Evolutionary conservation across 148 eudicot species (phyloP).

Genomic region (Rhododendron ferrugineum): DNA sequence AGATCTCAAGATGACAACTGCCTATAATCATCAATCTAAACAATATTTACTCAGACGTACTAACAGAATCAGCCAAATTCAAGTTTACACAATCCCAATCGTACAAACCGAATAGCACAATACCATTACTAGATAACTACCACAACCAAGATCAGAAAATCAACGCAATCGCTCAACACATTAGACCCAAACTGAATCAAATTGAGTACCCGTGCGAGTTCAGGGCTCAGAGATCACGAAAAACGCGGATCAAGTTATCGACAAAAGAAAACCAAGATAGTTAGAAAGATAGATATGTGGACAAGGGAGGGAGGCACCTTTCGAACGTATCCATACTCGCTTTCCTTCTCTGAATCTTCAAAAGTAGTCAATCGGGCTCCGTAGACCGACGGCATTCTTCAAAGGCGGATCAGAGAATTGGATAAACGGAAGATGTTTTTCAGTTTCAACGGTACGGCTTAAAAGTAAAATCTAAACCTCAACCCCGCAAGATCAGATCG

Average conservation of each 20-base stretch:
- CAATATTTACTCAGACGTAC: not conserved
- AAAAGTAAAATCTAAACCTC: not conserved
- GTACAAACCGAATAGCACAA: not conserved
- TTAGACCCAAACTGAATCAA: not conserved
- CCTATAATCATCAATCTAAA: not conserved
- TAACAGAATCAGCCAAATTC: not conserved
- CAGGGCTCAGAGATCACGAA: not conserved
- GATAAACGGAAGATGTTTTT: not conserved
- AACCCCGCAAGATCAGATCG: not conserved
- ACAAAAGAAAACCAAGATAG: not conserved
- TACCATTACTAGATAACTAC: not conserved
- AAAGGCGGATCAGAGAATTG: slow-evolving; percentile 12
- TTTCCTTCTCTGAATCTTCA: slow-evolving; percentile 96
- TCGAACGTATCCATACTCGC: slow-evolving; percentile 97
- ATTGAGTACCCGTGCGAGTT: not conserved
- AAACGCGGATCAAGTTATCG: not conserved
- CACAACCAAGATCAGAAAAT: not conserved
- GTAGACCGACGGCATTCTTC: slow-evolving; percentile 72
- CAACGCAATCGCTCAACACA: not conserved
- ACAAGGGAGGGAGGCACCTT: slow-evolving; percentile 41
- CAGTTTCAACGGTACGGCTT: not conserved
- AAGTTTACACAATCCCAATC: not conserved
- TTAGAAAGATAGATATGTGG: not conserved
- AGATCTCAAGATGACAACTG: not conserved
- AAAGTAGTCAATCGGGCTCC: slow-evolving; percentile 88